A percentile compares a stretch with the other conserved stretches of the same genome.
These are phyloP conservation scores for Talaromyces trachyspermus DNA, from an alignment of 495 filamentous ascomycete genomes.

Conservation along the genomic window DNA sequence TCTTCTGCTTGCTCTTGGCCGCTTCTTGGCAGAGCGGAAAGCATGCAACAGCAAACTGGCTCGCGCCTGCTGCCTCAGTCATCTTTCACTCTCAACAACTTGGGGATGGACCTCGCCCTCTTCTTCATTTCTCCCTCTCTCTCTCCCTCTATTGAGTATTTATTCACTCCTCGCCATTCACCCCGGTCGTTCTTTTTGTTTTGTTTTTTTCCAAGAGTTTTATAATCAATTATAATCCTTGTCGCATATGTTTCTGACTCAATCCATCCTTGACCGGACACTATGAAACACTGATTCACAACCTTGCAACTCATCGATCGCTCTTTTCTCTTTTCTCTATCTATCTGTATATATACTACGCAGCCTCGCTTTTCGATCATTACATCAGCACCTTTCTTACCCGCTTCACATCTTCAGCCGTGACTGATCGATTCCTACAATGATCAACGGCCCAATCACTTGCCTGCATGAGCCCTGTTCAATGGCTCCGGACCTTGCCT, in stretches of 20 bases:
- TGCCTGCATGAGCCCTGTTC: not conserved
- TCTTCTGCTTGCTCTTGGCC: slow-evolving; percentile 6
- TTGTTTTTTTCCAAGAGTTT: no score
- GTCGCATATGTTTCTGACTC: no score
- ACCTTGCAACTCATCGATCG: no score
- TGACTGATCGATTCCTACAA: not conserved
- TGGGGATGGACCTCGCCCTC: not conserved
- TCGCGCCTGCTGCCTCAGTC: not conserved
- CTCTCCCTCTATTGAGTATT: not conserved
- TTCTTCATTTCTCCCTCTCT: not conserved
- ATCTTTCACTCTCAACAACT: no score
- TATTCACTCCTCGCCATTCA: not conserved
- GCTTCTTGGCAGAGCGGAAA: slow-evolving; percentile 4
- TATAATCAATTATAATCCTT: no score
- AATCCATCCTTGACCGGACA: no score
- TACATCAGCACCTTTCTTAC: no score
- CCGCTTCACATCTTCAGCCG: not conserved
- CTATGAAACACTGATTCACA: no score
- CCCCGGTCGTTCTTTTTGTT: not conserved
- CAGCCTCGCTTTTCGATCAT: no score
- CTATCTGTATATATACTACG: no score
- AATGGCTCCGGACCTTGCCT: not conserved
- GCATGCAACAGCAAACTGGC: not conserved
- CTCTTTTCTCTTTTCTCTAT: not conserved
- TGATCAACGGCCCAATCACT: not conserved